These are phyloP conservation scores for Calocera cornea DNA, from an alignment of 768 basidiomycete species.

Conservation along the genomic window DNA sequence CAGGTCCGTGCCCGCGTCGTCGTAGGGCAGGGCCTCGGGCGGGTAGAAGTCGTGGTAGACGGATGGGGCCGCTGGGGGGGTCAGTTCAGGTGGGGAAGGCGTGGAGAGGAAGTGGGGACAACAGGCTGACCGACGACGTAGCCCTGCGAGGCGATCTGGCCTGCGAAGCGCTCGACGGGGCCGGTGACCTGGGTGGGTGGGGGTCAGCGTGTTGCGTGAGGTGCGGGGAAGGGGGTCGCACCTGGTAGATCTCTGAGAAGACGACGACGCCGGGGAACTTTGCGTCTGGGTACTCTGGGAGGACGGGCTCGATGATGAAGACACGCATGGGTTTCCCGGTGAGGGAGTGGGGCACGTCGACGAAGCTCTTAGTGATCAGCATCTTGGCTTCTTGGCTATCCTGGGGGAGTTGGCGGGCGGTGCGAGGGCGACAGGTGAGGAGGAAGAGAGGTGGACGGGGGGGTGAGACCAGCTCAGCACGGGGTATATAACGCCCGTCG, in stretches of 20 bases:
- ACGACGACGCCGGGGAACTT: constrained; percentile 65
- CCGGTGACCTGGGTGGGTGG: constrained; percentile 62
- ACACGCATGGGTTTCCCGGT: constrained; percentile 57
- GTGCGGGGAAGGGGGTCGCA: no score
- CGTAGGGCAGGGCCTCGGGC: constrained; percentile 78
- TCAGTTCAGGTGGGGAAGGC: background rate
- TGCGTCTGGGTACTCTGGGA: constrained; percentile 75
- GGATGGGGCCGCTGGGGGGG: constrained; percentile 55
- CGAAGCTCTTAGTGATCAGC: constrained; percentile 67
- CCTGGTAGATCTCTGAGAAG: constrained; percentile 67
- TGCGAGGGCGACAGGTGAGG: no score
- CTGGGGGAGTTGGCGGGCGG: no score
- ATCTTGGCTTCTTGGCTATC: constrained; percentile 34
- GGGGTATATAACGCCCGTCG: no score
- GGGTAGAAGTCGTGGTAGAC: constrained; percentile 88
- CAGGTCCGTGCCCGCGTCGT: constrained; percentile 73
- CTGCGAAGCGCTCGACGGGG: constrained; percentile 84
- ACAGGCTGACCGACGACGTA: constrained; percentile 55
- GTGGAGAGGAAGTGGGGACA: background rate
- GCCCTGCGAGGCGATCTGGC: constrained; percentile 77
- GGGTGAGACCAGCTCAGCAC: no score
- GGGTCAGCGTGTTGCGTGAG: background rate
- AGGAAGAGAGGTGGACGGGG: no score
- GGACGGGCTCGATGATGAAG: constrained; percentile 64
- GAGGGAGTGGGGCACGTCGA: constrained; percentile 58